A percentile compares a stretch with the other conserved stretches of the same genome.
Conservation (phyloP, 2,329 filamentous ascomycete species). For the Penicillium fuscoglaucum region DNA sequence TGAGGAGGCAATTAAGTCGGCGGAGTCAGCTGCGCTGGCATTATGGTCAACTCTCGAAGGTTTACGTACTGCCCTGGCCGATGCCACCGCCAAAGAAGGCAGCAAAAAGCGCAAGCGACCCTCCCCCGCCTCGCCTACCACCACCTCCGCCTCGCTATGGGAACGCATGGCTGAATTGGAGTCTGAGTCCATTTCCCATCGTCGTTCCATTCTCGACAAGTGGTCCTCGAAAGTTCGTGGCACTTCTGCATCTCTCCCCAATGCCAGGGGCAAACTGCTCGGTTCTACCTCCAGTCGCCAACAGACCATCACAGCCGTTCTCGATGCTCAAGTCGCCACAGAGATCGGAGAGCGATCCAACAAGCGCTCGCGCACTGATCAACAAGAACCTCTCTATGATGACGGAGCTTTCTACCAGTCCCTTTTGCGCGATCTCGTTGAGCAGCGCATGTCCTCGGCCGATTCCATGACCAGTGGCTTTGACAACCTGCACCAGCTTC, state of each 20-base stretch:
- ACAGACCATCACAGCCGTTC: conserved; percentile 51
- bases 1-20: conserved; percentile 64
- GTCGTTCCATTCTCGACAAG: conserved; percentile 76
- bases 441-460: conserved; percentile 73
- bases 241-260: conserved; percentile 51
- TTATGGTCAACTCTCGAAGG: conserved; percentile 71
- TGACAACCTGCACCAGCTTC: conserved; percentile 40
- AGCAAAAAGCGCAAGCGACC: conserved; percentile 51
- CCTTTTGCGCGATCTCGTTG: conserved; percentile 87
- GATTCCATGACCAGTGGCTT: conserved; percentile 49
- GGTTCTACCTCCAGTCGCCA: conserved; percentile 51
- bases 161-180: conserved; percentile 68
- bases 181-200: conserved; percentile 56
- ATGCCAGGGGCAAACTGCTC: conserved; percentile 62
- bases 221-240: conserved; percentile 80
- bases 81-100: conserved; percentile 36
- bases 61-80: conserved; percentile 42
- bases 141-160: conserved; percentile 69
- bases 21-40: conserved; percentile 80
- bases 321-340: conserved; percentile 48
- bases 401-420: conserved; percentile 94
- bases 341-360: conserved; percentile 36
- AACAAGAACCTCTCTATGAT: conserved; percentile 70
- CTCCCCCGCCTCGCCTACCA: conserved; percentile 51
- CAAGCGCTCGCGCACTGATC: conserved; percentile 34